These are phyloP conservation scores for Mycena galericulata DNA, from an alignment of 768 basidiomycete genomes.

Conservation along the genomic window DNA sequence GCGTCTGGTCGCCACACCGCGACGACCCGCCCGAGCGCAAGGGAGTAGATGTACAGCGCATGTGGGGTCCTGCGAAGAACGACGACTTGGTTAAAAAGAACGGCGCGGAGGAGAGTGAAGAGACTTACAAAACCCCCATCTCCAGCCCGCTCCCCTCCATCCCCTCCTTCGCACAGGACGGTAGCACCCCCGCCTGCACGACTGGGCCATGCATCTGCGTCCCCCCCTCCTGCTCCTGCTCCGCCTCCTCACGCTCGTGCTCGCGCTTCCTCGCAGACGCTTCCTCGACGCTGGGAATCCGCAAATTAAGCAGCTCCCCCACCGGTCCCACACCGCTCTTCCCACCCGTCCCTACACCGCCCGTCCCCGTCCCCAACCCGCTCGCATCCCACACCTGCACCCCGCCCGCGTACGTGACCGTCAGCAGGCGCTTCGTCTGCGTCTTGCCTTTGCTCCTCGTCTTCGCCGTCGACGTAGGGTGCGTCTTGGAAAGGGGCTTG, in stretches of 20 bases:
- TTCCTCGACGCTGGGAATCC: too few species aligned
- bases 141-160: too few species aligned
- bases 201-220: constrained; percentile 25
- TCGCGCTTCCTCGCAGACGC: too few species aligned
- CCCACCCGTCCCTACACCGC: constrained; percentile 31
- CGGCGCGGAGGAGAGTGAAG: too few species aligned
- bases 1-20: too few species aligned
- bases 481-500: not conserved
- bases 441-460: too few species aligned
- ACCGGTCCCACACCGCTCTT: constrained; percentile 14
- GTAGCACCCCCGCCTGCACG: constrained; percentile 57
- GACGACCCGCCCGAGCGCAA: constrained; percentile 2
- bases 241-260: not conserved
- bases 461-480: not conserved
- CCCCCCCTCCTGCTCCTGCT: not conserved
- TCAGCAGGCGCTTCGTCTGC: constrained; percentile 20
- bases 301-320: constrained; percentile 1
- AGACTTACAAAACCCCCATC: constrained; percentile 50
- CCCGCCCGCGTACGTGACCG: constrained; percentile 28
- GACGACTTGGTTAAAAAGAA: too few species aligned
- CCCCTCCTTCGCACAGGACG: constrained; percentile 33
- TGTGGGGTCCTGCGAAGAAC: constrained; percentile 3
- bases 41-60: constrained; percentile 1
- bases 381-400: constrained; percentile 34
- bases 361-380: constrained; percentile 6